phyloP scores from a whole-genome alignment of 441 rosid genomes.

The Pelargonium australe region DNA sequence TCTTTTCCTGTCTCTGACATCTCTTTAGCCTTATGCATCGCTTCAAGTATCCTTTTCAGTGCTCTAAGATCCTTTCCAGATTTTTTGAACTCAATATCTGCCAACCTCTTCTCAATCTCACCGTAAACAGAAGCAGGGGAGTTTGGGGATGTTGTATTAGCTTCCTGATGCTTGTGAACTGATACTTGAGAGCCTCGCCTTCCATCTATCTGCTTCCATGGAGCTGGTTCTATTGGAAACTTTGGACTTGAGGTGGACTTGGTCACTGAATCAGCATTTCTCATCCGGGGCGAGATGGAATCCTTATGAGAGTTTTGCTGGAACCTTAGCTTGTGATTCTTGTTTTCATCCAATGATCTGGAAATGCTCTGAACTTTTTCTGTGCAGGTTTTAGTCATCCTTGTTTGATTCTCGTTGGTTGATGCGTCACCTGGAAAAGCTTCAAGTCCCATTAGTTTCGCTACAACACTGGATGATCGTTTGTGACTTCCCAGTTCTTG shows the following conservation, averaged over 20 bases:
- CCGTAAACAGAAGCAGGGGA: slow-evolving; percentile 54
- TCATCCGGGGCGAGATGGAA: slow-evolving; percentile 32
- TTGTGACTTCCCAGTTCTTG: slow-evolving; percentile 49
- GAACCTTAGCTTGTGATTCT: slow-evolving; percentile 36
- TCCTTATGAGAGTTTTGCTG: slow-evolving; percentile 47
- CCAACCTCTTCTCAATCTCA: slow-evolving; percentile 73
- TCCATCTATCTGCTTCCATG: slow-evolving; percentile 58
- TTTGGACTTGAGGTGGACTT: slow-evolving; percentile 40
- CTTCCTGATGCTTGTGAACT: slow-evolving; percentile 26
- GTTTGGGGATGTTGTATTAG: slow-evolving; percentile 27
- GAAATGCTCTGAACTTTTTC: slow-evolving; percentile 24
- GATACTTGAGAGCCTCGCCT: slow-evolving; percentile 34
- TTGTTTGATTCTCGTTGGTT: slow-evolving; percentile 21
- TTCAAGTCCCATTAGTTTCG: slow-evolving; percentile 91
- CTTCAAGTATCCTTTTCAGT: slow-evolving; percentile 81
- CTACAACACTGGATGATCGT: slow-evolving; percentile 66
- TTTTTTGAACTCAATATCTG: slow-evolving; percentile 67
- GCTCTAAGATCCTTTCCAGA: slow-evolving; percentile 88
- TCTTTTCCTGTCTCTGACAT: slow-evolving; percentile 36
- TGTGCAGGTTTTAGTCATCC: slow-evolving; percentile 14
- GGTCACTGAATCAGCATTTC: slow-evolving; percentile 37
- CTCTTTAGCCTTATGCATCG: slow-evolving; percentile 67
- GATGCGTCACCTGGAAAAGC: slow-evolving; percentile 37
- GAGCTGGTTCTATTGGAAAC: slow-evolving; percentile 59
- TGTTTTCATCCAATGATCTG: slow-evolving; percentile 29